Evolutionary conservation across 768 basidiomycete species (phyloP).

Genomic region (Mycena olivaceomarginata): DNA sequence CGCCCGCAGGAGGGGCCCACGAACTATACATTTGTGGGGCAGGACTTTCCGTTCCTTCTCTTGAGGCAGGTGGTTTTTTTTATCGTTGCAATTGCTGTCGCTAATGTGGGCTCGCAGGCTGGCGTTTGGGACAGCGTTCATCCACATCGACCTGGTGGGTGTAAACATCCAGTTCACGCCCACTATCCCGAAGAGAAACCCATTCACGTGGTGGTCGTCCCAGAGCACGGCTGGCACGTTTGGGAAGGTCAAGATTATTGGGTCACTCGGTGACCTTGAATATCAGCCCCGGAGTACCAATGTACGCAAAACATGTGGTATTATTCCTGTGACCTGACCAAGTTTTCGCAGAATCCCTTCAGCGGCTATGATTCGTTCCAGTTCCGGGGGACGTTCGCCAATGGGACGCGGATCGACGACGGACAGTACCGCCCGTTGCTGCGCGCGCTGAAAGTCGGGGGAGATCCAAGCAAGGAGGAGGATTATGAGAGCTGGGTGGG

Average conservation of each 20-base stretch:
- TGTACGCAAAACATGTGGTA: neutral
- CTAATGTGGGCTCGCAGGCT: conserved; percentile 37
- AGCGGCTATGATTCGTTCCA: conserved; percentile 33
- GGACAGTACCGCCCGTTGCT: conserved; percentile 43
- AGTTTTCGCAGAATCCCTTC: conserved; percentile 35
- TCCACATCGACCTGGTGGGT: conserved; percentile 58
- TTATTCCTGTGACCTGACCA: neutral
- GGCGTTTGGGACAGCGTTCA: conserved; percentile 55
- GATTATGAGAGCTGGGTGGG: conserved; percentile 46
- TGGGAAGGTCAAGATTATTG: conserved; percentile 42
- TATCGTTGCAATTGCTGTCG: conserved; percentile 23
- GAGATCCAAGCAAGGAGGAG: conserved; percentile 41
- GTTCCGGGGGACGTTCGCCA: conserved; percentile 24
- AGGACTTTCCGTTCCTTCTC: conserved; percentile 53
- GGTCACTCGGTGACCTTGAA: conserved; percentile 32
- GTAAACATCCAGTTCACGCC: conserved; percentile 49
- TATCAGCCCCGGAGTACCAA: conserved; percentile 42
- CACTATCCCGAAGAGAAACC: conserved; percentile 42
- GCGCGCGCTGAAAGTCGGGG: conserved; percentile 40
- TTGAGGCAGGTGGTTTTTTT: conserved; percentile 36
- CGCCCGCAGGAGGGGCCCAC: conserved; percentile 51
- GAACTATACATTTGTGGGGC: conserved; percentile 57
- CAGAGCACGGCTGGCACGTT: conserved; percentile 45
- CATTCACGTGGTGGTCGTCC: conserved; percentile 29
- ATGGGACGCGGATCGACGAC: conserved; percentile 44